These are phyloP conservation scores for Cardamine occulta DNA, from an alignment of 345 rosid species.

Conservation along the genomic window DNA sequence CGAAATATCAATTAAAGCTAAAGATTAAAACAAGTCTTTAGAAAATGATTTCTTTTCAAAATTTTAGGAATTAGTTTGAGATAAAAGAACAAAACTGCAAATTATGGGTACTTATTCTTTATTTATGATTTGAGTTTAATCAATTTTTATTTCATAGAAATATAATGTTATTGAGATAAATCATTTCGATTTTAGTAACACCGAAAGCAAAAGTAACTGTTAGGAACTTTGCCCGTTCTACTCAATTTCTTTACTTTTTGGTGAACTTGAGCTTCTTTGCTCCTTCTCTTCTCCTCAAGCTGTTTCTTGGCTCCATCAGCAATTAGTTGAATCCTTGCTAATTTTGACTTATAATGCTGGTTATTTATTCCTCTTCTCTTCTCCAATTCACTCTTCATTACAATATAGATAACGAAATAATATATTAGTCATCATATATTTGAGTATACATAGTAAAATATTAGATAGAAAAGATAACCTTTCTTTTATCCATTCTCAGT, in stretches of 20 bases:
- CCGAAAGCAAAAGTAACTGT: constrained; percentile 61
- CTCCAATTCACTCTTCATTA: constrained; percentile 66
- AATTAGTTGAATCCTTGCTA: constrained; percentile 59
- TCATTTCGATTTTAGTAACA: constrained; percentile 17
- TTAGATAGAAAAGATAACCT: constrained; percentile 46
- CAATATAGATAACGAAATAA: background rate
- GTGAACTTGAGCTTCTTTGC: constrained; percentile 55
- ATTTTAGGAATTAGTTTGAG: background rate
- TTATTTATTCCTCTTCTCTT: constrained; percentile 50
- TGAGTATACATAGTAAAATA: background rate
- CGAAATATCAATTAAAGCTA: background rate
- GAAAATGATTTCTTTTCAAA: too few species aligned
- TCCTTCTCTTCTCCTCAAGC: constrained; percentile 63
- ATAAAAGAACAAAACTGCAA: background rate
- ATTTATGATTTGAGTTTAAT: constrained; percentile 5
- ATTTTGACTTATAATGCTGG: constrained; percentile 58
- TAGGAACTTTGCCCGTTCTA: constrained; percentile 48
- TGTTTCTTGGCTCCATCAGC: constrained; percentile 63
- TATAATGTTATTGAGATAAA: background rate
- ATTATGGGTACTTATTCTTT: background rate
- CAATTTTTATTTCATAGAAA: background rate
- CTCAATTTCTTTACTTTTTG: constrained; percentile 55
- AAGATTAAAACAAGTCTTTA: background rate
- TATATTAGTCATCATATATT: background rate
- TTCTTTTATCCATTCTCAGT: constrained; percentile 58